Conservation (phyloP, 805 yeast genomes). For the Zygotorulaspora danielsina region DNA sequence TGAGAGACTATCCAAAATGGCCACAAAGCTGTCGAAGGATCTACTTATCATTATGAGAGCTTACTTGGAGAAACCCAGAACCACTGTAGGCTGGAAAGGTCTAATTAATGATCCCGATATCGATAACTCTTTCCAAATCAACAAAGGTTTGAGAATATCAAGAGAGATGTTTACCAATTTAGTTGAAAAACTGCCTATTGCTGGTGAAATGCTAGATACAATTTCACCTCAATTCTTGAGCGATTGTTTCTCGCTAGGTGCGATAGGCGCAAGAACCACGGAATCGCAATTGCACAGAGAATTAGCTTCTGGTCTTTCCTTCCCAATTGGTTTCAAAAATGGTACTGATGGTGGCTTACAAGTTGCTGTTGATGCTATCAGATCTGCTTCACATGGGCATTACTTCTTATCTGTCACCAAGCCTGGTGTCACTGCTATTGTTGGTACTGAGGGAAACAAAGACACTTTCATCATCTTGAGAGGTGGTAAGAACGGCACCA, state of each 20-base stretch:
- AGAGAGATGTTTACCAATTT: slow-evolving; percentile 81
- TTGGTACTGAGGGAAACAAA: slow-evolving; percentile 89
- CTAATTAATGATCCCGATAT: slow-evolving; percentile 95
- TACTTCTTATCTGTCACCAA: slow-evolving; percentile 93
- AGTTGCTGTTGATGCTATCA: slow-evolving; percentile 90
- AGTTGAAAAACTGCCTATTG: slow-evolving; percentile 84
- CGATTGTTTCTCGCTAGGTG: slow-evolving; percentile 92
- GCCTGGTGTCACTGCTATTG: slow-evolving; percentile 94
- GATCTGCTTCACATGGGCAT: slow-evolving; percentile 89
- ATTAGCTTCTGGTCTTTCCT: slow-evolving; percentile 90
- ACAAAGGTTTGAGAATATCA: slow-evolving; percentile 87
- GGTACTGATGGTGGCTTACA: slow-evolving; percentile 96
- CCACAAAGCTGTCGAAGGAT: slow-evolving; percentile 65
- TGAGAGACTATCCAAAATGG: slow-evolving; percentile 51
- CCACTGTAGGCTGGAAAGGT: slow-evolving; percentile 99
- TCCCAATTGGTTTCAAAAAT: slow-evolving; percentile 98
- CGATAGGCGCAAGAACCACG: slow-evolving; percentile 98
- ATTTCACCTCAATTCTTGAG: slow-evolving; percentile 94
- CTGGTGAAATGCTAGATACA: slow-evolving; percentile 96
- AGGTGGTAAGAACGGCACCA: slow-evolving; percentile 94
- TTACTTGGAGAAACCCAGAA: slow-evolving; percentile 94
- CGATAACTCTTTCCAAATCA: slow-evolving; percentile 86
- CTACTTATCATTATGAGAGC: slow-evolving; percentile 93
- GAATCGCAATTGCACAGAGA: slow-evolving; percentile 98
- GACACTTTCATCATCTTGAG: slow-evolving; percentile 88